phyloP scores from a whole-genome alignment of 208 protist genomes.

The Endotrypanum monterogeii region DNA sequence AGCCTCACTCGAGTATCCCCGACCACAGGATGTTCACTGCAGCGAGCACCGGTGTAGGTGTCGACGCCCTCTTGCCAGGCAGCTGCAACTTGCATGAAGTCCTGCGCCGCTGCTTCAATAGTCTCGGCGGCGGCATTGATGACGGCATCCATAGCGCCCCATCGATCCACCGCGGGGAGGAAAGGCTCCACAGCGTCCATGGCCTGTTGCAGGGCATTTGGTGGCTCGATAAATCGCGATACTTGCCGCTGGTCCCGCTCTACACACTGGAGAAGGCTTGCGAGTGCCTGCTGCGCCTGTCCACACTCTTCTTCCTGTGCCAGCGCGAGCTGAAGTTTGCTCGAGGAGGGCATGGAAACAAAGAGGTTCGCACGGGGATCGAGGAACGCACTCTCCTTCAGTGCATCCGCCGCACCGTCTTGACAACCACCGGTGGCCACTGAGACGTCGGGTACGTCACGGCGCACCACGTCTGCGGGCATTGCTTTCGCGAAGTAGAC shows the following conservation, averaged over 20 bases:
- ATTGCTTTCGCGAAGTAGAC: constrained; percentile 54
- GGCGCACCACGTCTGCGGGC: constrained; percentile 37
- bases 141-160: constrained; percentile 2
- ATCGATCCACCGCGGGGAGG: constrained; percentile 1
- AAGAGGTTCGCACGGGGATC: constrained; percentile 22
- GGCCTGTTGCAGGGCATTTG: constrained; percentile 16
- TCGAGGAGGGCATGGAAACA: constrained; percentile 21
- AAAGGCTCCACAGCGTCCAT: constrained; percentile 27
- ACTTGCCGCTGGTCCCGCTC: constrained; percentile 20
- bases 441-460: constrained; percentile 49
- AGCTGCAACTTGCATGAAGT: constrained; percentile 10
- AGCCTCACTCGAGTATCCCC: constrained; percentile 3
- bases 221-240: constrained; percentile 13
- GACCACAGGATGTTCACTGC: neutral
- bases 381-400: constrained; percentile 13
- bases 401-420: constrained; percentile 8
- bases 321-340: constrained; percentile 31
- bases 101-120: constrained; percentile 4
- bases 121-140: constrained; percentile 12
- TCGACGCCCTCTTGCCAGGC: constrained; percentile 24
- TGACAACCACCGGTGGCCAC: constrained; percentile 1
- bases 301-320: constrained; percentile 24
- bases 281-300: constrained; percentile 30
- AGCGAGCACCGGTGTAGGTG: constrained; percentile 14
- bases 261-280: constrained; percentile 20